Conservation (phyloP, 2,329 filamentous ascomycete species). For the Zalaria sp. region DNA sequence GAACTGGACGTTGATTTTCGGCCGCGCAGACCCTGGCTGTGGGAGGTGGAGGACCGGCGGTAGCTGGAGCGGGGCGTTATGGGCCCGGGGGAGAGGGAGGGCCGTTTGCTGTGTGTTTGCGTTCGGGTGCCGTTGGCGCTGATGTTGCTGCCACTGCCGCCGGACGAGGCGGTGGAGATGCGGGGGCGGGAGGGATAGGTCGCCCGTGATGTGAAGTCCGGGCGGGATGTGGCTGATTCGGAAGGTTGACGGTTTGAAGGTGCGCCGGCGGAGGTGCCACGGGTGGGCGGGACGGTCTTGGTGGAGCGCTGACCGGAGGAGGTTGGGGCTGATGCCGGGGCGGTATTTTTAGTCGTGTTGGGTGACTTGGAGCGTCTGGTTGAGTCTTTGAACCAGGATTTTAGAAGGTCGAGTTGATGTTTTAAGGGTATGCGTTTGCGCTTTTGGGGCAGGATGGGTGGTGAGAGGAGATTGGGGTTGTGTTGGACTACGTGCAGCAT, state of each 20-base stretch:
- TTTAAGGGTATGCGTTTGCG: conserved; percentile 50
- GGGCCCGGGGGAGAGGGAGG: conserved; percentile 74
- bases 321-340: conserved; percentile 6
- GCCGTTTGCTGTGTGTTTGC: conserved; percentile 40
- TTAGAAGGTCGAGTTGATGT: conserved; percentile 52
- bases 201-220: conserved; percentile 22
- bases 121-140: neutral
- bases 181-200: conserved; percentile 27
- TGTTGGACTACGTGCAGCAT: conserved; percentile 73
- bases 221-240: conserved; percentile 11
- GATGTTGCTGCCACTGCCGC: conserved; percentile 22
- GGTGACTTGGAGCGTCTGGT: conserved; percentile 49
- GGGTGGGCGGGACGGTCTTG: neutral
- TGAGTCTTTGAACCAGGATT: conserved; percentile 60
- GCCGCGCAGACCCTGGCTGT: conserved; percentile 53
- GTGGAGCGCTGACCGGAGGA: conserved; percentile 2
- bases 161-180: conserved; percentile 25
- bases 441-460: conserved; percentile 35
- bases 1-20: conserved; percentile 94
- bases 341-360: conserved; percentile 8
- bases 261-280: neutral
- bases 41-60: conserved; percentile 55
- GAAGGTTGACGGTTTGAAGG: neutral
- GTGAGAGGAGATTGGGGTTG: conserved; percentile 46
- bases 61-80: conserved; percentile 79